Conservation (phyloP, 176 grass and related monocot genomes). For the Rhynchospora breviuscula region DNA sequence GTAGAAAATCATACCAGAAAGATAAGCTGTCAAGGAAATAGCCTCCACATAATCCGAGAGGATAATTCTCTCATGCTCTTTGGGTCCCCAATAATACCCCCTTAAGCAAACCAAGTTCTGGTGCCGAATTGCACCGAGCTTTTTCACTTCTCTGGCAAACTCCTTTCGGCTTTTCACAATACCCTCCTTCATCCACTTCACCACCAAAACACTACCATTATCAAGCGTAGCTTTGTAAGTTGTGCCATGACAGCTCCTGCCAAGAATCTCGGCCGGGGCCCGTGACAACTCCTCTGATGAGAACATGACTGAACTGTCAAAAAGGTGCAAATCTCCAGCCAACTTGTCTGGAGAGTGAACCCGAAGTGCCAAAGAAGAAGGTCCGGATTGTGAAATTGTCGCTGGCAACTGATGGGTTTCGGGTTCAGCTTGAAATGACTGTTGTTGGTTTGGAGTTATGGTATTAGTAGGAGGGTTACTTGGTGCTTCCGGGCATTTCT, state of each 20-base stretch:
- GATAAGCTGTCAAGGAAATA: conserved; percentile 54
- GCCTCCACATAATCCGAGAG: conserved; percentile 77
- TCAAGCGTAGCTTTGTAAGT: conserved; percentile 83
- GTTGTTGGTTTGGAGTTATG: conserved; percentile 26
- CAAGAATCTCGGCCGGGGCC: conserved; percentile 82
- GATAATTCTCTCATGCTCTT: conserved; percentile 84
- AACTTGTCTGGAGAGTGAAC: conserved; percentile 84
- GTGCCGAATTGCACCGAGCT: conserved; percentile 71
- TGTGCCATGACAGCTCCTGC: conserved; percentile 90
- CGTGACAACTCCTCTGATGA: conserved; percentile 73
- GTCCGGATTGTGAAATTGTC: not conserved
- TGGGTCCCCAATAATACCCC: conserved; percentile 90
- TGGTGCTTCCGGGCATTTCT: conserved; percentile 35
- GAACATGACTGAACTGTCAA: conserved; percentile 52
- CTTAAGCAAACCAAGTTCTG: conserved; percentile 59
- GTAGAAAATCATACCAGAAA: conserved; percentile 52
- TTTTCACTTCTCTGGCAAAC: conserved; percentile 88
- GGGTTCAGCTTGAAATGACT: conserved; percentile 29
- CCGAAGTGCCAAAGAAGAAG: conserved; percentile 30
- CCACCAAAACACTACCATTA: conserved; percentile 54
- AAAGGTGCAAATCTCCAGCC: conserved; percentile 75
- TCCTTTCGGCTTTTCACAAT: conserved; percentile 87
- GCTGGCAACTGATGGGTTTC: not conserved
- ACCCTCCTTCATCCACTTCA: conserved; percentile 94
- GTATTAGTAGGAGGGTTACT: not conserved